Conservation (phyloP, 2,329 filamentous ascomycete genomes). For the Claviceps sp. region DNA sequence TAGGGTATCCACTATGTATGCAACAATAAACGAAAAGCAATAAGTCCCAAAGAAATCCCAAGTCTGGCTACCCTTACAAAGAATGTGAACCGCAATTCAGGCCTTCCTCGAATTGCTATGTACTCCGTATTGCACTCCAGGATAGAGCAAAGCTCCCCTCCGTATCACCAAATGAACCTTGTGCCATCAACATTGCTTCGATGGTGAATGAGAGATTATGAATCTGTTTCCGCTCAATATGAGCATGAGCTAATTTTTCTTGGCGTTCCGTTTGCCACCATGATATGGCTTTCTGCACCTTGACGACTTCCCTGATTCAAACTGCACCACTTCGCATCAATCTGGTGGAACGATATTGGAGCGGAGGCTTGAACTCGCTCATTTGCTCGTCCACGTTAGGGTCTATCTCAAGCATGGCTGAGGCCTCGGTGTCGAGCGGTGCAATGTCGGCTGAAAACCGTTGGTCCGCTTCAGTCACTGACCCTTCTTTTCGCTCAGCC, state of each 20-base stretch:
- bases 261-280: background rate
- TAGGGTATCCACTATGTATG: conserved; percentile 3
- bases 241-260: background rate
- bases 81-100: background rate
- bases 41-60: background rate
- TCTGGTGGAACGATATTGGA: conserved; percentile 30
- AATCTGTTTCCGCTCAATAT: too few relatives aligned
- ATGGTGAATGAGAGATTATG: background rate
- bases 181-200: background rate
- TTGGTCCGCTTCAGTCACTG: conserved; percentile 13
- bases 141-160: background rate
- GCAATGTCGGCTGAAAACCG: conserved; percentile 12
- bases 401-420: conserved; percentile 20
- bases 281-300: too few relatives aligned
- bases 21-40: background rate
- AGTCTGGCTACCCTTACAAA: background rate
- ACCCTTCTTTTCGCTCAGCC: conserved; percentile 16
- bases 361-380: conserved; percentile 23
- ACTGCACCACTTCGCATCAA: conserved; percentile 20
- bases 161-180: background rate
- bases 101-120: background rate
- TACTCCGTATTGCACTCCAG: background rate
- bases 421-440: conserved; percentile 6
- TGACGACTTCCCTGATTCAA: background rate
- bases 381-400: conserved; percentile 25